phyloP scores from a whole-genome alignment of 73 alveolate genomes.

The Paramecium primaurelia region DNA sequence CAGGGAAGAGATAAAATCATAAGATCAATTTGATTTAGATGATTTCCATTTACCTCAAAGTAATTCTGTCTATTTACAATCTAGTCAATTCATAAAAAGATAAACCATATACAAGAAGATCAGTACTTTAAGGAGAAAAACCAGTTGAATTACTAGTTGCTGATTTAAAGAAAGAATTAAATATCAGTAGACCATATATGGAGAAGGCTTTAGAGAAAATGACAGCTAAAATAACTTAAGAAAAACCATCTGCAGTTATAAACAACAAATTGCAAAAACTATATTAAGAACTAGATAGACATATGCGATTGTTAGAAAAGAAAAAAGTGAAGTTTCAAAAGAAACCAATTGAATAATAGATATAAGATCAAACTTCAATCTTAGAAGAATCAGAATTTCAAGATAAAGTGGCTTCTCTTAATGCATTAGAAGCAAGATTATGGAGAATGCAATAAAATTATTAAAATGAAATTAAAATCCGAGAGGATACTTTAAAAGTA shows the following conservation, averaged over 20 bases:
- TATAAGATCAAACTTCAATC: background rate
- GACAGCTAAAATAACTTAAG: background rate
- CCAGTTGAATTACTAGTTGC: background rate
- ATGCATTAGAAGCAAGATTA: background rate
- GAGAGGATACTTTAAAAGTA: slow-evolving; percentile 3
- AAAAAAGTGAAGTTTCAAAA: background rate
- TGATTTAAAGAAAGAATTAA: background rate
- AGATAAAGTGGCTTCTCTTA: background rate
- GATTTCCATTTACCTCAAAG: slow-evolving; percentile 10
- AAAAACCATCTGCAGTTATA: background rate
- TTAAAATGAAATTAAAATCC: background rate
- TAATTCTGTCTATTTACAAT: background rate
- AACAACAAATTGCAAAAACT: background rate
- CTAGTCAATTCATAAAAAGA: background rate
- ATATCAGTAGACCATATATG: slow-evolving; percentile 15
- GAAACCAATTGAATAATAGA: background rate
- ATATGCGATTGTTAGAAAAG: background rate
- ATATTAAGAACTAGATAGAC: background rate
- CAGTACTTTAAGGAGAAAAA: background rate
- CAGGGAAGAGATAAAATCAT: background rate
- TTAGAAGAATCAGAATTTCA: background rate
- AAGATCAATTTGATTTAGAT: background rate
- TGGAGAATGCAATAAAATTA: background rate
- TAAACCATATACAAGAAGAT: background rate
- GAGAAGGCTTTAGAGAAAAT: background rate